phyloP scores from a whole-genome alignment of 2,329 filamentous ascomycete species.

The Nothophaeocryptopus gaeumannii region DNA sequence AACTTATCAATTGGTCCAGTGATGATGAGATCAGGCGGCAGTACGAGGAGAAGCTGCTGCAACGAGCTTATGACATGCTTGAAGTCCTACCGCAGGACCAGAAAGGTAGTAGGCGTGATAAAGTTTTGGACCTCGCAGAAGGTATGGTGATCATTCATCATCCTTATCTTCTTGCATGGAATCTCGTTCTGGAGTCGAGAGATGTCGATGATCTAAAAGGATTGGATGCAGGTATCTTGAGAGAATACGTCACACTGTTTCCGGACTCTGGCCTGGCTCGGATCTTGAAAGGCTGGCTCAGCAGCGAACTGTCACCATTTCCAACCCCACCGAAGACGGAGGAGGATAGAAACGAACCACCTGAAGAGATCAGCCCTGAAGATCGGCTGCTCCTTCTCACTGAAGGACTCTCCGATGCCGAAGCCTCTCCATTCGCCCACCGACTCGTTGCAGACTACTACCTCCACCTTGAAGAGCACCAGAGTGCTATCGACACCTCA shows the following conservation, averaged over 20 bases:
- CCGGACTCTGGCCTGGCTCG: constrained; percentile 79
- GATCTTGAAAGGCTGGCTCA: constrained; percentile 77
- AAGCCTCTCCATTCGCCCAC: constrained; percentile 75
- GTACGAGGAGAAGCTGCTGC: constrained; percentile 87
- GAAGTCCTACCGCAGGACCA: constrained; percentile 63
- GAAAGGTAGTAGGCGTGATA: constrained; percentile 68
- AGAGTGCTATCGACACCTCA: constrained; percentile 74
- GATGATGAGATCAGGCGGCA: constrained; percentile 80
- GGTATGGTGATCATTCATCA: constrained; percentile 98
- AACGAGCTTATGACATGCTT: constrained; percentile 75
- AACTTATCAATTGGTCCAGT: constrained; percentile 83
- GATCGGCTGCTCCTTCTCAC: constrained; percentile 80
- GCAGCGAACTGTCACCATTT: constrained; percentile 81
- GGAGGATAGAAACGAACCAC: constrained; percentile 47
- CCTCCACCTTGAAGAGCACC: constrained; percentile 78
- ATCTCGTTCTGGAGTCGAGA: constrained; percentile 83
- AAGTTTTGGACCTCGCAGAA: constrained; percentile 72
- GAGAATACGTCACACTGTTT: constrained; percentile 79
- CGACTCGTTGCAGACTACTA: constrained; percentile 82
- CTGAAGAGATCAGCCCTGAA: constrained; percentile 65
- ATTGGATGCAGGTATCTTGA: constrained; percentile 74
- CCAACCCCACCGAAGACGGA: constrained; percentile 57
- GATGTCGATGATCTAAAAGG: constrained; percentile 72
- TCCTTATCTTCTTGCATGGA: constrained; percentile 85
- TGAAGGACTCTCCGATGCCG: constrained; percentile 48